Evolutionary conservation across 148 eudicot genomes (phyloP).

Genomic region (Rhododendron mucronatum): DNA sequence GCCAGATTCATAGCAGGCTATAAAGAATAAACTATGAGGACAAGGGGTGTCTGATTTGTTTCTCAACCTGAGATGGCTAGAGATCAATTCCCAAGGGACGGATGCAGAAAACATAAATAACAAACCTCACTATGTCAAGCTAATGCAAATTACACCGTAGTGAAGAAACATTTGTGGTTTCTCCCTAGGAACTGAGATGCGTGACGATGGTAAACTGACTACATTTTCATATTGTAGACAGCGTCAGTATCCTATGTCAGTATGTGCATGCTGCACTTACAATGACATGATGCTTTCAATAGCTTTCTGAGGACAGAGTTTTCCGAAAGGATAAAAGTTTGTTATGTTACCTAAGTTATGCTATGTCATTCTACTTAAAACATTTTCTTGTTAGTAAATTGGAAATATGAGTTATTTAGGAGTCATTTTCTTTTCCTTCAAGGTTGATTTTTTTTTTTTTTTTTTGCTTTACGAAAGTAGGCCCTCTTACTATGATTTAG

Average conservation of each 20-base stretch:
- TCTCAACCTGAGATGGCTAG: not conserved
- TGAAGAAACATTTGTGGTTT: not conserved
- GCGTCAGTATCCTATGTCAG: not conserved
- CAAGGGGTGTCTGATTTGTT: not conserved
- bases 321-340: not conserved
- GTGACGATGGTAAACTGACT: not conserved
- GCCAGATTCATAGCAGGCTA: not conserved
- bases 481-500: not conserved
- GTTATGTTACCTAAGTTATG: not conserved
- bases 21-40: not conserved
- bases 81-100: not conserved
- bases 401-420: not conserved
- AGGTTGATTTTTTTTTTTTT: not conserved
- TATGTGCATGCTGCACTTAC: not conserved
- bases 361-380: not conserved
- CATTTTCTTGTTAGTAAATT: not conserved
- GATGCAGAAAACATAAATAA: not conserved
- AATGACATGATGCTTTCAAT: not conserved
- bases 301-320: not conserved
- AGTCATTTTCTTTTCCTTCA: not conserved
- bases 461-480: not conserved
- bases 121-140: not conserved
- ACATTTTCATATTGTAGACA: not conserved
- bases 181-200: not conserved
- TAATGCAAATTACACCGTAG: not conserved